phyloP scores from a whole-genome alignment of 768 basidiomycete species.

The Cystoderma amianthinum region DNA sequence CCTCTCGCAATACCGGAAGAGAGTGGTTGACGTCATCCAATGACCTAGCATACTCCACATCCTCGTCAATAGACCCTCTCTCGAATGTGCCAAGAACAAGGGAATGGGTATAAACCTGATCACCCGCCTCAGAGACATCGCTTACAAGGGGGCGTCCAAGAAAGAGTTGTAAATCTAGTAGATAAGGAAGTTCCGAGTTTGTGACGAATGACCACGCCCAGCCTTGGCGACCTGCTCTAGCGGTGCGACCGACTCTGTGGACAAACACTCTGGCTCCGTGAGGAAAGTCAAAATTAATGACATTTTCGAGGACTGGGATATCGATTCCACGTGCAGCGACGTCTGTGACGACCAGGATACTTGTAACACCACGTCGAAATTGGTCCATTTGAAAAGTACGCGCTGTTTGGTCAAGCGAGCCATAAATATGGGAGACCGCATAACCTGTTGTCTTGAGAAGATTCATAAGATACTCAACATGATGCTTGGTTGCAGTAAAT shows the following conservation, averaged over 20 bases:
- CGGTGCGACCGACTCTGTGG: constrained; percentile 95
- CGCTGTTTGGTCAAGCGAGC: constrained; percentile 88
- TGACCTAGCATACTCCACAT: constrained; percentile 71
- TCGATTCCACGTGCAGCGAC: constrained; percentile 98
- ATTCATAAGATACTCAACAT: constrained; percentile 88
- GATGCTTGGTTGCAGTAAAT: constrained; percentile 96
- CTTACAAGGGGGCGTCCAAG: constrained; percentile 70
- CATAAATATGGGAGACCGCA: constrained; percentile 90
- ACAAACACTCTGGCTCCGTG: constrained; percentile 90
- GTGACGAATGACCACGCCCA: constrained; percentile 97
- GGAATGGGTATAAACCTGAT: constrained; percentile 61
- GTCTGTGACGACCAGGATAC: constrained; percentile 91
- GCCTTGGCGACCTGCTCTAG: constrained; percentile 89
- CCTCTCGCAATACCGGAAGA: constrained; percentile 61
- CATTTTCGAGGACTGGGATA: constrained; percentile 93
- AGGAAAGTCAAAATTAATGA: constrained; percentile 98
- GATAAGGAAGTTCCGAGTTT: constrained; percentile 77
- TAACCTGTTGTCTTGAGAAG: constrained; percentile 80
- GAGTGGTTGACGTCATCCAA: constrained; percentile 60
- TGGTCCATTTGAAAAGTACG: constrained; percentile 86
- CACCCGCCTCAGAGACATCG: constrained; percentile 40
- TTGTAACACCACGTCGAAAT: constrained; percentile 76
- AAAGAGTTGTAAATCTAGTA: constrained; percentile 91
- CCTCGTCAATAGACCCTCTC: constrained; percentile 73
- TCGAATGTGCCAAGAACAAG: constrained; percentile 81